phyloP scores from a whole-genome alignment of 2,329 filamentous ascomycete species.

The Pseudogymnoascus sp. region DNA sequence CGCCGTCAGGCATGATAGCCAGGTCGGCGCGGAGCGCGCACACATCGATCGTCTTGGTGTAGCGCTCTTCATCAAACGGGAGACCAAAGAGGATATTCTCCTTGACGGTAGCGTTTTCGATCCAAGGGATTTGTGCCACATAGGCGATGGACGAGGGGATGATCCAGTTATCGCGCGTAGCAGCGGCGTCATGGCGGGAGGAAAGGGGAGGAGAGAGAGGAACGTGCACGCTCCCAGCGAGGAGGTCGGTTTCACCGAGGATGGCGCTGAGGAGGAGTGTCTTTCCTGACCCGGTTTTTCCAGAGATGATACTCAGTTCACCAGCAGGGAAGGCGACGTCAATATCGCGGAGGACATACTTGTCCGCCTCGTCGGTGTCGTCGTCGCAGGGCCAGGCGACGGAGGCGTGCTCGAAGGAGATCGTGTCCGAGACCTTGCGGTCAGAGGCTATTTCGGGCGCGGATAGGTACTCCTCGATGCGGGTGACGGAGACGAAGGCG shows the following conservation, averaged over 20 bases:
- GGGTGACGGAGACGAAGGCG: constrained; percentile 61
- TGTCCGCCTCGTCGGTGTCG: constrained; percentile 44
- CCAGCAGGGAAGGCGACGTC: constrained; percentile 58
- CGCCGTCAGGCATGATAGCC: constrained; percentile 66
- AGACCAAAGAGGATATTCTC: constrained; percentile 75
- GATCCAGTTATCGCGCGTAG: constrained; percentile 57
- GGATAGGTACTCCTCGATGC: constrained; percentile 64
- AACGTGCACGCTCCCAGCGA: constrained; percentile 52
- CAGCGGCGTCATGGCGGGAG: constrained; percentile 54
- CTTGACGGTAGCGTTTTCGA: constrained; percentile 71
- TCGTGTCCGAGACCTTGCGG: constrained; percentile 47
- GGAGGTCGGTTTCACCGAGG: constrained; percentile 65
- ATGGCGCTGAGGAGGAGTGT: constrained; percentile 66
- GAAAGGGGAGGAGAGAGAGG: constrained; percentile 42
- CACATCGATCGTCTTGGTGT: constrained; percentile 60
- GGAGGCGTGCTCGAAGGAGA: constrained; percentile 59
- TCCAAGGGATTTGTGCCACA: constrained; percentile 75
- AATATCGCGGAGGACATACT: constrained; percentile 58
- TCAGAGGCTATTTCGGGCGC: constrained; percentile 54
- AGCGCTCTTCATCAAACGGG: constrained; percentile 60
- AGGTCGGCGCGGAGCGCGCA: constrained; percentile 72
- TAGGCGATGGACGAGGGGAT: constrained; percentile 63
- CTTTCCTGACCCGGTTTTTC: constrained; percentile 72
- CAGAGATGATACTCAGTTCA: constrained; percentile 66
- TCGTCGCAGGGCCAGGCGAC: constrained; percentile 71